A percentile compares a stretch with the other conserved stretches of the same genome.
Conservation (phyloP, 345 rosid species). For the Citrus hindsii region DNA sequence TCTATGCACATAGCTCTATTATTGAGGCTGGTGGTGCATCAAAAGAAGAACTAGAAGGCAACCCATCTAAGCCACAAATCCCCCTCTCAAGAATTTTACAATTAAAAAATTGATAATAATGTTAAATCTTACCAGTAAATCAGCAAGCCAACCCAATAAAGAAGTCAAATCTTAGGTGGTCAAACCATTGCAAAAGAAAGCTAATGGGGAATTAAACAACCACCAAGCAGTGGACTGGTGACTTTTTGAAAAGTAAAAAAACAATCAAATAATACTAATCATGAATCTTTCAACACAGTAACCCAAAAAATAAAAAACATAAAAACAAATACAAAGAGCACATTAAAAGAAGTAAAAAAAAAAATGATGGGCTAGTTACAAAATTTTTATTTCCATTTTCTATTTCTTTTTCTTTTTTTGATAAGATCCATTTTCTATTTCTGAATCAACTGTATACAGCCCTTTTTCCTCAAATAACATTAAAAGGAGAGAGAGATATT, state of each 20-base stretch:
- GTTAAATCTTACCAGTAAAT: not conserved
- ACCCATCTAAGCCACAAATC: slow-evolving; percentile 26
- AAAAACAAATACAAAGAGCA: slow-evolving; percentile 3
- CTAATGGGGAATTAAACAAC: slow-evolving; percentile 16
- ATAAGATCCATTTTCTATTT: no score
- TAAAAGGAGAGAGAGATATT: slow-evolving; percentile 40
- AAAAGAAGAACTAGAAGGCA: slow-evolving; percentile 37
- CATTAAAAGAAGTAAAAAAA: slow-evolving; percentile 33
- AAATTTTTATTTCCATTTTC: slow-evolving; percentile 4
- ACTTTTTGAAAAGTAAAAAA: slow-evolving; percentile 33
- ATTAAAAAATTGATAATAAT: not conserved
- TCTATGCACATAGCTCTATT: slow-evolving; percentile 35
- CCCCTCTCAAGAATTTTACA: not conserved
- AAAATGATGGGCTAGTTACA: slow-evolving; percentile 16
- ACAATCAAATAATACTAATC: slow-evolving; percentile 17
- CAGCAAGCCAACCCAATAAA: slow-evolving; percentile 11
- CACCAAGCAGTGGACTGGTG: slow-evolving; percentile 8
- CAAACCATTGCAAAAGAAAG: slow-evolving; percentile 25
- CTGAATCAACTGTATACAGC: slow-evolving; percentile 31
- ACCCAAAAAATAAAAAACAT: slow-evolving; percentile 1
- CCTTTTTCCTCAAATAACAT: slow-evolving; percentile 25
- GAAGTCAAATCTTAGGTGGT: slow-evolving; percentile 27
- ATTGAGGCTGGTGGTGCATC: slow-evolving; percentile 36
- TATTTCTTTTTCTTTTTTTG: not conserved
- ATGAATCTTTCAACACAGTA: slow-evolving; percentile 30